phyloP scores from a whole-genome alignment of 805 yeast species.

The Saturnispora besseyi region DNA sequence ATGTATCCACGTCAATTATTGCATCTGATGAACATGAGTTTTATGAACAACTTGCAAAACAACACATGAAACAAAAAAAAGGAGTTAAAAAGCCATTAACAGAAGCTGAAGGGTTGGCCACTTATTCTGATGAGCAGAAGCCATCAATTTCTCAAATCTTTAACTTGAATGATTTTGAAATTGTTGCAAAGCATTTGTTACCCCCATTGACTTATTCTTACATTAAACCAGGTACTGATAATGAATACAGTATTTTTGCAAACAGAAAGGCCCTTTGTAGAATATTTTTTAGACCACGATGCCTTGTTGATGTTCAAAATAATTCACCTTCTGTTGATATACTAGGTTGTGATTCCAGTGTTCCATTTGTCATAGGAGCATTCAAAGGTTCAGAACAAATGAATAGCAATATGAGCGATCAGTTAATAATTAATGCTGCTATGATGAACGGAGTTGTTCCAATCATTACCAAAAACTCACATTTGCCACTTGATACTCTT shows the following conservation, averaged over 20 bases:
- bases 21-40: conserved; percentile 1
- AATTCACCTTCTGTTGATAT: conserved; percentile 56
- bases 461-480: conserved; percentile 81
- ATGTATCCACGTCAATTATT: background rate
- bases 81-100: conserved; percentile 21
- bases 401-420: conserved; percentile 74
- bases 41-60: conserved; percentile 16
- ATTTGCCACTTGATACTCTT: conserved; percentile 72
- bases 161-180: conserved; percentile 77
- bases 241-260: conserved; percentile 41
- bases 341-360: conserved; percentile 54
- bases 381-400: conserved; percentile 84
- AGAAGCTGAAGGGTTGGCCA: conserved; percentile 15
- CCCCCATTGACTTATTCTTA: conserved; percentile 78
- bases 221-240: conserved; percentile 80
- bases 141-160: conserved; percentile 64
- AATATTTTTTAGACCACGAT: conserved; percentile 74
- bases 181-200: conserved; percentile 67
- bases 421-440: conserved; percentile 64
- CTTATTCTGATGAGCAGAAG: conserved; percentile 32
- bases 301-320: conserved; percentile 63
- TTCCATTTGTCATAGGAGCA: conserved; percentile 84
- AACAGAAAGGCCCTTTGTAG: conserved; percentile 84
- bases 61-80: conserved; percentile 2
- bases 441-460: conserved; percentile 56